Evolutionary conservation across 768 basidiomycete genomes (phyloP).

Genomic region (Coprinopsis cinerea): DNA sequence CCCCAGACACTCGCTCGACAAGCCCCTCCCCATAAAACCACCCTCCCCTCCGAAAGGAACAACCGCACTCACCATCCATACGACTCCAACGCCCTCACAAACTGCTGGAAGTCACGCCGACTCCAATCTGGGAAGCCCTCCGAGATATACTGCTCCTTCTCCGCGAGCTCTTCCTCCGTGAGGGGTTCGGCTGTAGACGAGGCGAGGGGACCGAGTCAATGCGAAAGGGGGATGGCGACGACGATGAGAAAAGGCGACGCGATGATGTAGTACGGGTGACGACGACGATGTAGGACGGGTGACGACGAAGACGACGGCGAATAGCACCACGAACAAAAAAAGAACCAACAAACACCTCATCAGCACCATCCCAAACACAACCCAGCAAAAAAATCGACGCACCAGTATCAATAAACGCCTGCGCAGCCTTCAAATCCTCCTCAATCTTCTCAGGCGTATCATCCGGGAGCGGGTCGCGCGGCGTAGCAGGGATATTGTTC

Average conservation of each 20-base stretch:
- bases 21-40: no score
- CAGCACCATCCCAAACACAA: no score
- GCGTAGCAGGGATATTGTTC: constrained; percentile 60
- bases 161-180: constrained; percentile 78
- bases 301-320: no score
- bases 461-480: constrained; percentile 60
- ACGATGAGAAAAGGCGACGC: no score
- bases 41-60: not conserved
- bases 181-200: constrained; percentile 70
- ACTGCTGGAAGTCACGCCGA: constrained; percentile 88
- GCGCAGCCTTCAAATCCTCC: constrained; percentile 70
- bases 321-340: no score
- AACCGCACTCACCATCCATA: constrained; percentile 66
- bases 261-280: no score
- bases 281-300: no score
- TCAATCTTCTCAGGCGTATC: constrained; percentile 84
- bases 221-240: not conserved
- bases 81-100: constrained; percentile 58
- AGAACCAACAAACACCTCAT: no score
- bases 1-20: no score
- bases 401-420: constrained; percentile 88
- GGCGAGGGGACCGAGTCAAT: not conserved
- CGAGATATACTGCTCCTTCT: constrained; percentile 72
- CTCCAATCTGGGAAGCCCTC: constrained; percentile 91
- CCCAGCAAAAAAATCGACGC: constrained; percentile 3